Conservation (phyloP, 257 asterid genomes). For the Linaria vulgaris region DNA sequence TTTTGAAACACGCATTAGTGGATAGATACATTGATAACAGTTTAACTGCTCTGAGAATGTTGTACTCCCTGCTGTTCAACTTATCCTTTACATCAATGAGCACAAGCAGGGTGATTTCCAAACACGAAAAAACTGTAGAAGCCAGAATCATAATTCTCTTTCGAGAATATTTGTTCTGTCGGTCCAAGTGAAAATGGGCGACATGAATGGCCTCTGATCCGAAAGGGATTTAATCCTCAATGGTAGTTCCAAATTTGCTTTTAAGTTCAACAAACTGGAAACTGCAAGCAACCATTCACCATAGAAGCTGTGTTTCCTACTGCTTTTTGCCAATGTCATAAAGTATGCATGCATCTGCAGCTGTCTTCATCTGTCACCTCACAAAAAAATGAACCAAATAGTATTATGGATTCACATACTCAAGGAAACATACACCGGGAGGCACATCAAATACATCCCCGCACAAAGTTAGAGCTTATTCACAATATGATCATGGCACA, state of each 20-base stretch:
- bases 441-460: not conserved
- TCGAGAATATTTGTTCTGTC: too few species aligned
- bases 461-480: not conserved
- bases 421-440: not conserved
- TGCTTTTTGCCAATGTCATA: slow-evolving; percentile 72
- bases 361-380: slow-evolving; percentile 82
- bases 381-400: slow-evolving; percentile 23
- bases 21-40: not conserved
- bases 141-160: not conserved
- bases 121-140: too few species aligned
- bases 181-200: not conserved
- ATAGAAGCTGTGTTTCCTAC: slow-evolving; percentile 36
- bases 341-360: slow-evolving; percentile 85
- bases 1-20: too few species aligned
- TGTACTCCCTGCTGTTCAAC: not conserved
- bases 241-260: slow-evolving; percentile 2
- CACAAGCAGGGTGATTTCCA: too few species aligned
- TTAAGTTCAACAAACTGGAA: slow-evolving; percentile 8
- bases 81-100: too few species aligned
- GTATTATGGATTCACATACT: slow-evolving; percentile 14
- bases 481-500: not conserved
- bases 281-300: not conserved
- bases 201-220: not conserved
- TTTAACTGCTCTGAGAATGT: not conserved
- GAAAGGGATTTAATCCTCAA: slow-evolving; percentile 3